These are phyloP conservation scores for Xylaria multiplex DNA, from an alignment of 2,329 filamentous ascomycete genomes.

Conservation along the genomic window DNA sequence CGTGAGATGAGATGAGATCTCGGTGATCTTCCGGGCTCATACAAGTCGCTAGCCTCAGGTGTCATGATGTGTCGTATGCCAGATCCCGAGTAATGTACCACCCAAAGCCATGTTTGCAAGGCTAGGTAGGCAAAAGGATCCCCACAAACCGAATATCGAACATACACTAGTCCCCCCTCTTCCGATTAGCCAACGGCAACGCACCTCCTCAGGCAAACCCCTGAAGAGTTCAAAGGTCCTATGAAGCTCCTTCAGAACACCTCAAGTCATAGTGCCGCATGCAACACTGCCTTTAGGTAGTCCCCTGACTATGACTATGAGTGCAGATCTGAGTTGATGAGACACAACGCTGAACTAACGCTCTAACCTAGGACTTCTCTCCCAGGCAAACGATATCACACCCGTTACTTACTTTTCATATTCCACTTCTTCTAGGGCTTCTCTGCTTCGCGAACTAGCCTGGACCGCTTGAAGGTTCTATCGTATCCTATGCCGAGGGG, in stretches of 20 bases:
- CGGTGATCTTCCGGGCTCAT: conserved; percentile 12
- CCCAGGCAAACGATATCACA: not conserved
- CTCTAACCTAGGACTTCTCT: too few species aligned
- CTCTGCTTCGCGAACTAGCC: not conserved
- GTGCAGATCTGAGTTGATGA: not conserved
- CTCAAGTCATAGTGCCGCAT: not conserved
- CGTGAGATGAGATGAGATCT: conserved; percentile 19
- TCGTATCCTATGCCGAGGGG: not conserved
- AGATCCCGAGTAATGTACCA: not conserved
- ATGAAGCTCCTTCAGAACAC: not conserved
- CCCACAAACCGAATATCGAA: not conserved
- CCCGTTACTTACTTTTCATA: not conserved
- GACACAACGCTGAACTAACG: not conserved
- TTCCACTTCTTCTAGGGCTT: not conserved
- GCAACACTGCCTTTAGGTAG: not conserved
- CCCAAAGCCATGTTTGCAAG: not conserved
- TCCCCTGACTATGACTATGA: not conserved
- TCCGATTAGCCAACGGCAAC: not conserved
- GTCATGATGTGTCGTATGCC: not conserved
- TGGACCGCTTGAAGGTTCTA: not conserved
- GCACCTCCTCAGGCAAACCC: not conserved
- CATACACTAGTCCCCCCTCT: not conserved
- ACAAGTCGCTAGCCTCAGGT: conserved; percentile 3
- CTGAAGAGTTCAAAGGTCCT: not conserved
- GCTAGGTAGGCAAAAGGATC: not conserved